Conservation (phyloP, 441 rosid genomes). For the Pelargonium citronellum region DNA sequence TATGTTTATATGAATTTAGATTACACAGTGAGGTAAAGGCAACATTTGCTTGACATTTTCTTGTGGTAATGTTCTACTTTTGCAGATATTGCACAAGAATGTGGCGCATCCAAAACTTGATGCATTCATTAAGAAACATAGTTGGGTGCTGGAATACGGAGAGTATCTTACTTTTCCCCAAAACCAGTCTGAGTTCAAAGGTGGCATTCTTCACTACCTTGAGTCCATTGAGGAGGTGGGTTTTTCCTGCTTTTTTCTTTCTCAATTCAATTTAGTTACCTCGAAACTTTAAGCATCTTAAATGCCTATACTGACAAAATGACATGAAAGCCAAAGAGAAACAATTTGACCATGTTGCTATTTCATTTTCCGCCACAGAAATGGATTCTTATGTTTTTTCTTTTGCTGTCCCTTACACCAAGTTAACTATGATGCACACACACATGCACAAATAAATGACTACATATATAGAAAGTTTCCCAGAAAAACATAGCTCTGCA, state of each 20-base stretch:
- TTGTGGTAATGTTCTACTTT: conserved; percentile 19
- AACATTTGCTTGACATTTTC: conserved; percentile 17
- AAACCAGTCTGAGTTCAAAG: conserved; percentile 66
- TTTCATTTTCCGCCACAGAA: background rate
- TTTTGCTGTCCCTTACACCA: background rate
- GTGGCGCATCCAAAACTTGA: conserved; percentile 93
- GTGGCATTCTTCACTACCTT: conserved; percentile 81
- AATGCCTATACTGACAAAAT: background rate
- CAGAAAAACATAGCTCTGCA: background rate
- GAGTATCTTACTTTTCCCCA: conserved; percentile 70
- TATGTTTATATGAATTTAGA: conserved; percentile 18
- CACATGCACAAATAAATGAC: background rate
- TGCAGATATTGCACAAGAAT: conserved; percentile 73
- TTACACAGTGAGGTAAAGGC: conserved; percentile 9
- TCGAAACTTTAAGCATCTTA: background rate
- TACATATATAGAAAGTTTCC: background rate
- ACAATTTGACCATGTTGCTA: background rate
- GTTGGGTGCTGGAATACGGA: conserved; percentile 63
- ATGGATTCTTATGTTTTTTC: background rate
- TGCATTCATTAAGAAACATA: conserved; percentile 61
- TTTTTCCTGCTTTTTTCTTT: conserved; percentile 7
- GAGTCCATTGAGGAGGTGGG: conserved; percentile 92
- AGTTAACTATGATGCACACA: background rate
- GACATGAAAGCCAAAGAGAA: background rate
- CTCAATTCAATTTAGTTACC: background rate